These are phyloP conservation scores for Sphagnum contortum DNA, from an alignment of 225 moss, liverwort and hornwort species.

Conservation along the genomic window DNA sequence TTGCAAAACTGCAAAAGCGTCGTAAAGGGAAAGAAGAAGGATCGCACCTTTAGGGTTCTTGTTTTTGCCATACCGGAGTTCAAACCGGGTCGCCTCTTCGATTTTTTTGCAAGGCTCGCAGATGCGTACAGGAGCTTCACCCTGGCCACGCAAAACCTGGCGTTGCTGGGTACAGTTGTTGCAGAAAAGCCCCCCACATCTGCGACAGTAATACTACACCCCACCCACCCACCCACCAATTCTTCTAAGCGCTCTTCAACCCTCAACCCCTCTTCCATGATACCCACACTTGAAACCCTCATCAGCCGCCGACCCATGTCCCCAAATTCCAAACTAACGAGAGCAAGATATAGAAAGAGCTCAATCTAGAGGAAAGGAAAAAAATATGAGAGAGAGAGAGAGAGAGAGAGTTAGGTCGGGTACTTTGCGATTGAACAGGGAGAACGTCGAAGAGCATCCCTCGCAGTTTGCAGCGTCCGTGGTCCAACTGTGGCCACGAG, in stretches of 20 bases:
- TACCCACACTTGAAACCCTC: no score
- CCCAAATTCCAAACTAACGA: no score
- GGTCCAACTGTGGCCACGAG: conserved; percentile 71
- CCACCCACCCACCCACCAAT: conserved; percentile 4
- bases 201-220: conserved; percentile 99
- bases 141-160: conserved; percentile 73
- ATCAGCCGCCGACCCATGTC: no score
- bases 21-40: not conserved
- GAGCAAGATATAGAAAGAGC: no score
- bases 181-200: conserved; percentile 96
- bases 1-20: not conserved
- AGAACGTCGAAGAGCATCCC: conserved; percentile 52
- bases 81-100: conserved; percentile 76
- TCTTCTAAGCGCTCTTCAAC: no score
- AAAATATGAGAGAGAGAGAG: not conserved
- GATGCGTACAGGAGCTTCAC: conserved; percentile 67
- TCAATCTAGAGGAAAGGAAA: not conserved
- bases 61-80: conserved; percentile 52
- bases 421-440: conserved; percentile 88
- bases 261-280: no score
- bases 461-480: conserved; percentile 79
- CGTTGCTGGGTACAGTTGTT: conserved; percentile 68
- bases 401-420: not conserved
- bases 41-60: conserved; percentile 61
- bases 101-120: conserved; percentile 86